Evolutionary conservation across 768 basidiomycete species (phyloP), one percentile per base, ranked within the genome.

Genomic region (Pleurotus giganteus): DNA sequence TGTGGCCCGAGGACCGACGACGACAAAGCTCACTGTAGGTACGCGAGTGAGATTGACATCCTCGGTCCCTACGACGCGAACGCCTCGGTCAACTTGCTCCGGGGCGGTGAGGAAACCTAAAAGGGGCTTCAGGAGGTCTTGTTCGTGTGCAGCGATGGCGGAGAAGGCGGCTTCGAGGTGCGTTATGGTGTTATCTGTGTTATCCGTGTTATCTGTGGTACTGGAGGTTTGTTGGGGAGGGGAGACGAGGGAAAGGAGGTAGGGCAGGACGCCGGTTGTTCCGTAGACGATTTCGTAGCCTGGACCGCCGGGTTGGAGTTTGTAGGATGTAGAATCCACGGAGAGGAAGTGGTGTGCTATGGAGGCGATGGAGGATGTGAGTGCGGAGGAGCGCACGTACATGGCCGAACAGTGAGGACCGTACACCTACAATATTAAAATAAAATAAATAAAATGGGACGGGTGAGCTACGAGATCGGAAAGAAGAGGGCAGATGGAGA

Each of bases 11-110:
- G 79, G 75, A 0, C 84, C 86, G 1, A 78, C 74, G 7, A 91
- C 84, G 13, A 91, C 79, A 60, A 91, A 91, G 50, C 80, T 81
- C 31, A 91, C 71, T 0, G 89, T 91, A 2, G 89, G 88, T 0
- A 83, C 84, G 26, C 88, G 72, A 2, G 62, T 63, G 34, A 70
- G 41, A 26, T 72, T 71, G 4, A 67, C 58, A 1, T 67, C 60
- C 60, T 83, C 84, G 11, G 80, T 78, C 4, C 90, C 90, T 5
- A 91, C 83, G 23, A 92, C 67, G 12, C 83, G 70, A 23, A 91
- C 84, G 2, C 89, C 89, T 42, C 85, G 69, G 32, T 70, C 78
- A 32, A 70, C 69, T 60, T 83, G 80, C 29, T 68, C 70, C 4
- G 72, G 67, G 43, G 75, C 75, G 0, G 76, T 77, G 53, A 91